These are phyloP conservation scores for Nissolia schottii DNA, from an alignment of 306 rosid species.

Conservation along the genomic window DNA sequence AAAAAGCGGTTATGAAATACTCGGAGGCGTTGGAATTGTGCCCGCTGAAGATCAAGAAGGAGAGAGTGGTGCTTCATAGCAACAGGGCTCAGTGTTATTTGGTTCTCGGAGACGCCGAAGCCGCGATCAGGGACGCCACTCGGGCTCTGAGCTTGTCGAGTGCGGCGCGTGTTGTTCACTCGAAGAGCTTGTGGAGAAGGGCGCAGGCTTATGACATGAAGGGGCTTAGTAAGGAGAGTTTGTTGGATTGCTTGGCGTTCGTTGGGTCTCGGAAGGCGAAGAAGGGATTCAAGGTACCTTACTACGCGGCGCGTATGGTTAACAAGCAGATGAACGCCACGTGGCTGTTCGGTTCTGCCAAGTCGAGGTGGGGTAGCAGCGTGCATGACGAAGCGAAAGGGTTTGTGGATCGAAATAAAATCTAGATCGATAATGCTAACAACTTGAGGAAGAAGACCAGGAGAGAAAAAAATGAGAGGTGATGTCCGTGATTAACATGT, in stretches of 20 bases:
- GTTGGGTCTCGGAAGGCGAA: constrained; percentile 21
- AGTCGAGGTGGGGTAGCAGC: constrained; percentile 1
- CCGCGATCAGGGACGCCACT: constrained; percentile 59
- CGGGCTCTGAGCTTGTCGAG: constrained; percentile 58
- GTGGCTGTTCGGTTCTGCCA: constrained; percentile 42
- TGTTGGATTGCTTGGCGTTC: constrained; percentile 58
- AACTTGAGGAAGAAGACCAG: constrained; percentile 16
- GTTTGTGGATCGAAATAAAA: constrained; percentile 12
- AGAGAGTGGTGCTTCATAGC: constrained; percentile 64
- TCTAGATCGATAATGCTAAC: not conserved
- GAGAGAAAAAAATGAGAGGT: constrained; percentile 18
- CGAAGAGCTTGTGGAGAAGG: constrained; percentile 77
- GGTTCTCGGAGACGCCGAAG: constrained; percentile 40
- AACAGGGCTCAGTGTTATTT: constrained; percentile 73
- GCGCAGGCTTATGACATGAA: constrained; percentile 69
- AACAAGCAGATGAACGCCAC: constrained; percentile 60
- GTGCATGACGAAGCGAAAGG: not conserved
- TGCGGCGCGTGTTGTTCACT: constrained; percentile 37
- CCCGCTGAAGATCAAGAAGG: constrained; percentile 33
- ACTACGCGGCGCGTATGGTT: constrained; percentile 47
- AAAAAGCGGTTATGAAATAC: constrained; percentile 49
- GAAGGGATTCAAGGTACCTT: constrained; percentile 37
- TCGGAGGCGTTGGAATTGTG: constrained; percentile 55
- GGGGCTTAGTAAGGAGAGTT: constrained; percentile 58
- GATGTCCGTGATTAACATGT: no score